phyloP scores from a whole-genome alignment of 2,329 filamentous ascomycete genomes.

The Triangularia setosa region DNA sequence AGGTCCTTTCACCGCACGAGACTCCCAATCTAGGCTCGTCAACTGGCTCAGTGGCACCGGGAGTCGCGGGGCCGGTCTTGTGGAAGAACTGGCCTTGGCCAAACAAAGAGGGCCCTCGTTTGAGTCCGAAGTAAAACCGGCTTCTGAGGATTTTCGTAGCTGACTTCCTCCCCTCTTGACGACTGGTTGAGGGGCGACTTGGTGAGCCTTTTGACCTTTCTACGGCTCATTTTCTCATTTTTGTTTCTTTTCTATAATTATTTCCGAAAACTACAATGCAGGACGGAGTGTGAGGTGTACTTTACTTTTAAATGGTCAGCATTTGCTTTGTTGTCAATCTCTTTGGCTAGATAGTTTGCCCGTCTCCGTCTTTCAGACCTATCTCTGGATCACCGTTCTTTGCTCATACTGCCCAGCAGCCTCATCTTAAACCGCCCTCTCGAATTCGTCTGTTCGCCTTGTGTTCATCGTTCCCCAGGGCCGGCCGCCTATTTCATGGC shows the following conservation, averaged over 20 bases:
- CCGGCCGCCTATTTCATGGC: background rate
- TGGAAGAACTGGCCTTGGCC: background rate
- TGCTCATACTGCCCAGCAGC: background rate
- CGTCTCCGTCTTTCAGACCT: too few species aligned
- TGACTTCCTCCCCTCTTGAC: background rate
- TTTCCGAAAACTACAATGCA: too few species aligned
- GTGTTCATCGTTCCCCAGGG: too few species aligned
- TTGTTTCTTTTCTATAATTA: background rate
- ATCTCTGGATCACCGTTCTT: background rate
- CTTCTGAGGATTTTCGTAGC: background rate
- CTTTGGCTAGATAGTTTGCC: too few species aligned
- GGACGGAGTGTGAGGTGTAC: too few species aligned
- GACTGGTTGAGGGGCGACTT: background rate
- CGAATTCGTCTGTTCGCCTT: background rate
- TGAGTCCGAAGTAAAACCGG: background rate
- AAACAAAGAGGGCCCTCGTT: background rate
- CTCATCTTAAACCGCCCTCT: too few species aligned
- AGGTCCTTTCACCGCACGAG: background rate
- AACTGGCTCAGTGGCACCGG: background rate
- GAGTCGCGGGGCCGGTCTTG: background rate
- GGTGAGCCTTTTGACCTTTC: background rate
- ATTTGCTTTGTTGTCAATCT: too few species aligned
- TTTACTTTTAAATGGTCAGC: too few species aligned
- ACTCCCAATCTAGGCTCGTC: background rate
- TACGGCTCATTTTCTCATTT: too few species aligned